These are phyloP conservation scores for Lachnellula suecica DNA, from an alignment of 2,329 filamentous ascomycete species.

Conservation along the genomic window DNA sequence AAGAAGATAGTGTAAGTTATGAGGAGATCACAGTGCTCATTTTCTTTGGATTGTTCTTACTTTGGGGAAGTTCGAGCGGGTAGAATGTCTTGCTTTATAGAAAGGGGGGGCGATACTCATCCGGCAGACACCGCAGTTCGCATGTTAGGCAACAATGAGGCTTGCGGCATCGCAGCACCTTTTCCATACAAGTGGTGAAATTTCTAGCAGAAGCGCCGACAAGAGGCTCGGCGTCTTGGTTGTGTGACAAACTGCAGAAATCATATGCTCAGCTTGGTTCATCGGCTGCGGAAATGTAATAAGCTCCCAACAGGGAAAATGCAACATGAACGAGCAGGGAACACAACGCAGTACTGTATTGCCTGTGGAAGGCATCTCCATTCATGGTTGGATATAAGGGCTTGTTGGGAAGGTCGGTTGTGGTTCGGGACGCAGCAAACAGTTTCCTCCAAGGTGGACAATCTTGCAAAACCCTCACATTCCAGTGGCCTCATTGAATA, in stretches of 20 bases:
- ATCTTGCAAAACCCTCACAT: not conserved
- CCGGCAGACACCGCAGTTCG: not conserved
- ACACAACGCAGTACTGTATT: not conserved
- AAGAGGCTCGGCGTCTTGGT: not conserved
- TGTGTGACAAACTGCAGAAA: not conserved
- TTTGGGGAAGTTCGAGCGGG: not conserved
- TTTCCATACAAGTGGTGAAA: not conserved
- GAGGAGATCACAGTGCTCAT: not conserved
- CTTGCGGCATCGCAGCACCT: not conserved
- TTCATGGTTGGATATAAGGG: not conserved
- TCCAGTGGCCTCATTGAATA: not conserved
- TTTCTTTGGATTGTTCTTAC: not conserved
- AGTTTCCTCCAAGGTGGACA: not conserved
- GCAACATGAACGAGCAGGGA: not conserved
- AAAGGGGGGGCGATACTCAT: not conserved
- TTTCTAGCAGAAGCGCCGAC: not conserved
- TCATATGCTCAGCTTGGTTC: not conserved
- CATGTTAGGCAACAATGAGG: conserved; percentile 8
- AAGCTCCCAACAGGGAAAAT: not conserved
- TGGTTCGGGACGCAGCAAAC: not conserved
- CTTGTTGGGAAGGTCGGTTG: not conserved
- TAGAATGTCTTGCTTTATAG: not conserved
- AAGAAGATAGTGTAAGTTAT: not conserved
- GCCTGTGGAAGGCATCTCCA: too few relatives aligned
- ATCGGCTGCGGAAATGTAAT: not conserved